Base-by-base conservation (phyloP, 129 eudicot genomes). In the Smallanthus sonchifolius region DNA sequence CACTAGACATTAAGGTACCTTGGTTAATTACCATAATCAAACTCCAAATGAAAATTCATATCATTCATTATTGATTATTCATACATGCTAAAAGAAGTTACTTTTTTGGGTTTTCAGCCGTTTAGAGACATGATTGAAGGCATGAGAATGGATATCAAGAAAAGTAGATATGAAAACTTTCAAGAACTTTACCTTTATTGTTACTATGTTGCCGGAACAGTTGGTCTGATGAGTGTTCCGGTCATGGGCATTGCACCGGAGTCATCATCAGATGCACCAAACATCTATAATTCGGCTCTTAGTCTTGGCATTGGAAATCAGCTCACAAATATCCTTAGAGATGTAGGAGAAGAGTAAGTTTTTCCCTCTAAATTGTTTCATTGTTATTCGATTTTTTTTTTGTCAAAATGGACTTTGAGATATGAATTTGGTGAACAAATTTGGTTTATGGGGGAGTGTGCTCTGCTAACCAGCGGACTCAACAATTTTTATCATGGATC, bases 311-410 rank as follows among this genome's bases (percentile, higher is more conserved):
- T 93, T 20, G 98, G 93, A 3, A 93, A 93, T 84, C 98, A 93
- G 61, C 97, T 93, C 13, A 93, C 98, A 4, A 90, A 93, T 80
- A 93, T 93, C 73, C 96, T 93, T 24, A 77, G 98, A 79, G 98
- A 93, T 81, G 98, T 93, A 19, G 97, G 97, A 77, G 98, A 93
- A 82, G 97, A 93, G 98, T 93, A 83, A 84, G 98, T 72, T 51
- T 49, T 45, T 30, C 7, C 10, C 14, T 13, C 2, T 32, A 28
- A 14, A 10, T 24, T 59, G 1, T 5, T 44, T 16, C 6, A 16
- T 19, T 11, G 30, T 5, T 24, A 56, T 51, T n/a, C 28, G 6
- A 10, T 10, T 10, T 44, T 2, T 4, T 6, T 38, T 38, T 44
- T 13, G 7, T 38, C 4, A 6, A 6, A 38, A 6, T 38, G 42